Evolutionary conservation across 1,284 basidiomycete genomes (phyloP).

Genomic region (Caloboletus inedulis): DNA sequence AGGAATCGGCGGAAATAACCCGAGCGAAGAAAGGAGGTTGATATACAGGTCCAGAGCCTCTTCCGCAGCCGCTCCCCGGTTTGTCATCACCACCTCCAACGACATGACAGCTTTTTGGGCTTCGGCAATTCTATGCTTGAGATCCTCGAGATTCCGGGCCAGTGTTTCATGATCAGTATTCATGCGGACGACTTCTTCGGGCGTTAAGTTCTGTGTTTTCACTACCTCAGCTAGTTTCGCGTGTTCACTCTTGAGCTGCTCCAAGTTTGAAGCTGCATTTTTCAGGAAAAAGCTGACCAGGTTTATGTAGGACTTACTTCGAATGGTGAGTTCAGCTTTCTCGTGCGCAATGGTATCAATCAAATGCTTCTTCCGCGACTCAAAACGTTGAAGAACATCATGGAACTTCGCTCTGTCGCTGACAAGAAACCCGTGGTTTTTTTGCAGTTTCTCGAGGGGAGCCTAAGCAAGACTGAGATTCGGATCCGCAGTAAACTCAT

Average conservation of each 20-base stretch:
- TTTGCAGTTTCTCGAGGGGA: slow-evolving; percentile 59
- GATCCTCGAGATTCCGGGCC: slow-evolving; percentile 66
- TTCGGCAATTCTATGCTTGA: slow-evolving; percentile 71
- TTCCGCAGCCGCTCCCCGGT: slow-evolving; percentile 74
- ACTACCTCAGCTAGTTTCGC: slow-evolving; percentile 64
- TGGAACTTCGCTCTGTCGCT: slow-evolving; percentile 70
- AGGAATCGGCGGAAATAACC: slow-evolving; percentile 65
- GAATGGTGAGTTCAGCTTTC: slow-evolving; percentile 56
- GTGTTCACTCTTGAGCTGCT: slow-evolving; percentile 60
- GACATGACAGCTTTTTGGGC: slow-evolving; percentile 66
- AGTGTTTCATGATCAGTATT: slow-evolving; percentile 79
- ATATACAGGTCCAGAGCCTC: slow-evolving; percentile 75
- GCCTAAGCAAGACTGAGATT: slow-evolving; percentile 42
- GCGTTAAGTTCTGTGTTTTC: slow-evolving; percentile 77
- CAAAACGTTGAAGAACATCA: slow-evolving; percentile 61
- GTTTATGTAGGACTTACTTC: slow-evolving; percentile 37
- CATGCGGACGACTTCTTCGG: slow-evolving; percentile 84
- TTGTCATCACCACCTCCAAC: slow-evolving; percentile 75
- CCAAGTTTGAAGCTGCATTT: slow-evolving; percentile 51
- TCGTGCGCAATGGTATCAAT: slow-evolving; percentile 59
- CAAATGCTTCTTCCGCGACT: slow-evolving; percentile 60
- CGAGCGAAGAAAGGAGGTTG: slow-evolving; percentile 67
- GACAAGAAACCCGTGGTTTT: slow-evolving; percentile 53
- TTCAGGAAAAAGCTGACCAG: slow-evolving; percentile 2
- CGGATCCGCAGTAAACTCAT: neutral